Conservation (phyloP, 2,329 filamentous ascomycete species). For the Alternaria consortialis region DNA sequence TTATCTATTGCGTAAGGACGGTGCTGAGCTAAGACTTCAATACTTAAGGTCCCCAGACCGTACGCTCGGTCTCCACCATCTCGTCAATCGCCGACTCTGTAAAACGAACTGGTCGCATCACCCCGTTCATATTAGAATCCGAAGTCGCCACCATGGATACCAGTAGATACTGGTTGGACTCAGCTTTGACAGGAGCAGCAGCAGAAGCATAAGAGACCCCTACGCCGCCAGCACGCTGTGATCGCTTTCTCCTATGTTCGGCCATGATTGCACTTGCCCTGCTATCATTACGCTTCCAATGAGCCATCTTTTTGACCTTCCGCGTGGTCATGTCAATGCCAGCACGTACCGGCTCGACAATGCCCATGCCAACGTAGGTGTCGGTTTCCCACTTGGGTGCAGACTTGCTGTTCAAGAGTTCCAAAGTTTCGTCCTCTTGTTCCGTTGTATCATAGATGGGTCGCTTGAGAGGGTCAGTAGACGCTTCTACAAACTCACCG, state of each 20-base stretch:
- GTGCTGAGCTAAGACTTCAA: background rate
- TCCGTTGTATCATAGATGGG: slow-evolving; percentile 11
- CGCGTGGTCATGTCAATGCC: slow-evolving; percentile 11
- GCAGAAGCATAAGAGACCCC: background rate
- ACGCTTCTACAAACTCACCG: slow-evolving; percentile 14
- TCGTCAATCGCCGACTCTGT: slow-evolving; percentile 7
- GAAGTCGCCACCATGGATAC: background rate
- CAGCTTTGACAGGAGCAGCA: background rate
- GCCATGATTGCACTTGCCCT: background rate
- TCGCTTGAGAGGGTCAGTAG: slow-evolving; percentile 4
- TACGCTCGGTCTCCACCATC: slow-evolving; percentile 7
- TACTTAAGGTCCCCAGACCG: background rate
- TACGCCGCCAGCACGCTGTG: background rate
- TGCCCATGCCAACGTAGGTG: slow-evolving; percentile 10
- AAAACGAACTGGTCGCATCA: slow-evolving; percentile 14
- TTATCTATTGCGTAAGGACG: background rate
- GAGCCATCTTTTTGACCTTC: slow-evolving; percentile 5
- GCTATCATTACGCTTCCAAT: background rate
- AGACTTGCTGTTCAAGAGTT: background rate
- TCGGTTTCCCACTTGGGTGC: slow-evolving; percentile 6
- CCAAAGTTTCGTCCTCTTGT: background rate
- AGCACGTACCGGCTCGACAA: slow-evolving; percentile 7
- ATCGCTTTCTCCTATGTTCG: background rate
- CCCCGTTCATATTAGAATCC: background rate
- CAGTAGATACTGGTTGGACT: background rate